Evolutionary conservation across 495 filamentous ascomycete species (phyloP).

Genomic region (Hyaloscypha finlandica): DNA sequence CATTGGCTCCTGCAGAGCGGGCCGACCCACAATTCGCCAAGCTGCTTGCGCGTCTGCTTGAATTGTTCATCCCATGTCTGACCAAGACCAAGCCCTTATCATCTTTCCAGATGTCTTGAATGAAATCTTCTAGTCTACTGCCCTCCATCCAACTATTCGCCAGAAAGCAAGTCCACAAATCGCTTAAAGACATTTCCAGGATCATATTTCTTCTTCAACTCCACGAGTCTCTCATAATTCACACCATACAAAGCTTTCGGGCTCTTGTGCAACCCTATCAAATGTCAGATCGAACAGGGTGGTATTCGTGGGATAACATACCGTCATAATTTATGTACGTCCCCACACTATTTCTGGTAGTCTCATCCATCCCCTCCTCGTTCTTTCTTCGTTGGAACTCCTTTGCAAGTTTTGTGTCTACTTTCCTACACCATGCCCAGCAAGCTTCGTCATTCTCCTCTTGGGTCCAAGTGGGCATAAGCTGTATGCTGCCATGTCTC

Average conservation of each 20-base stretch:
- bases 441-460: background rate
- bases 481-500: background rate
- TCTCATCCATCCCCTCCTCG: background rate
- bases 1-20: background rate
- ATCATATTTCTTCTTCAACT: slow-evolving; percentile 55
- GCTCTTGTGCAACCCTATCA: slow-evolving; percentile 35
- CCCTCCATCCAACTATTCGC: background rate
- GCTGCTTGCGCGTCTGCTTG: background rate
- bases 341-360: slow-evolving; percentile 25
- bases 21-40: background rate
- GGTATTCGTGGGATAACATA: slow-evolving; percentile 25
- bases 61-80: too few species aligned
- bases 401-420: background rate
- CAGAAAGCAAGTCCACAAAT: background rate
- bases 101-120: too few species aligned
- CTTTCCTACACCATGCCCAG: background rate
- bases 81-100: too few species aligned
- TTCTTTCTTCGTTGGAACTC: background rate
- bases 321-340: slow-evolving; percentile 38
- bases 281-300: background rate
- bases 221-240: slow-evolving; percentile 46
- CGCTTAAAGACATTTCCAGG: slow-evolving; percentile 51
- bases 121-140: too few species aligned
- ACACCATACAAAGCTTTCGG: slow-evolving; percentile 43
- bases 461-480: background rate